Conservation (phyloP, 495 filamentous ascomycete genomes). For the Margaritispora aquatica region DNA sequence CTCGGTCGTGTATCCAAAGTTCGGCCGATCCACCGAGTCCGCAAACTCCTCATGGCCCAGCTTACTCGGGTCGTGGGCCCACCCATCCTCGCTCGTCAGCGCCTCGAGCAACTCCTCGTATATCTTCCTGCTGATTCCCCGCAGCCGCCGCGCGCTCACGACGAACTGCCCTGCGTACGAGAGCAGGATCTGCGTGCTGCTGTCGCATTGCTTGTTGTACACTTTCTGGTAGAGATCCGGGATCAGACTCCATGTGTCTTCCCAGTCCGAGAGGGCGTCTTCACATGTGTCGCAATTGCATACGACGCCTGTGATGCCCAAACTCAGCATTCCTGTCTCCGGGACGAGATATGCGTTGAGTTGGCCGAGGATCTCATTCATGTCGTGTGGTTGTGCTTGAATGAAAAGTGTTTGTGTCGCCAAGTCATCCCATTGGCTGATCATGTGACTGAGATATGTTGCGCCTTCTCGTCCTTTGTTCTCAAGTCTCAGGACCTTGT, state of each 20-base stretch:
- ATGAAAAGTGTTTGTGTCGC: conserved; percentile 41
- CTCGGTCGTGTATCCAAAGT: conserved; percentile 34
- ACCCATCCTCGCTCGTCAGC: conserved; percentile 1
- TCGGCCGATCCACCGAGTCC: background rate
- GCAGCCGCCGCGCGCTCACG: conserved; percentile 32
- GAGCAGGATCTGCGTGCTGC: conserved; percentile 21
- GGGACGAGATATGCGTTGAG: conserved; percentile 34
- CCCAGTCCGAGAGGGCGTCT: conserved; percentile 31
- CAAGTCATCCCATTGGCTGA: conserved; percentile 34
- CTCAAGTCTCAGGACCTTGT: conserved; percentile 25
- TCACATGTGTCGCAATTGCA: conserved; percentile 30
- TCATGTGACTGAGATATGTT: conserved; percentile 41
- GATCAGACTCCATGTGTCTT: conserved; percentile 26
- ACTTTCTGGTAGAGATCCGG: conserved; percentile 25
- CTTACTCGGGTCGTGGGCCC: background rate
- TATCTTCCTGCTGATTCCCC: conserved; percentile 27
- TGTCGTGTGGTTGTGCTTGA: conserved; percentile 36
- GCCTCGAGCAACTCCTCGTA: conserved; percentile 26
- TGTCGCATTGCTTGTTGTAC: conserved; percentile 20
- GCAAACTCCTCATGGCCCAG: conserved; percentile 24
- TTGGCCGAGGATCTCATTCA: conserved; percentile 26
- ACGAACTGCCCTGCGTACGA: conserved; percentile 41
- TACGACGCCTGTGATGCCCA: conserved; percentile 28
- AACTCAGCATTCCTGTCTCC: conserved; percentile 34
- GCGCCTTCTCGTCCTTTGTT: conserved; percentile 38